Percentiles rank a stretch among this genome's conserved stretches.
These are phyloP conservation scores for Trichothecium sympodiale DNA, from an alignment of 2,329 filamentous ascomycete genomes.

Conservation along the genomic window DNA sequence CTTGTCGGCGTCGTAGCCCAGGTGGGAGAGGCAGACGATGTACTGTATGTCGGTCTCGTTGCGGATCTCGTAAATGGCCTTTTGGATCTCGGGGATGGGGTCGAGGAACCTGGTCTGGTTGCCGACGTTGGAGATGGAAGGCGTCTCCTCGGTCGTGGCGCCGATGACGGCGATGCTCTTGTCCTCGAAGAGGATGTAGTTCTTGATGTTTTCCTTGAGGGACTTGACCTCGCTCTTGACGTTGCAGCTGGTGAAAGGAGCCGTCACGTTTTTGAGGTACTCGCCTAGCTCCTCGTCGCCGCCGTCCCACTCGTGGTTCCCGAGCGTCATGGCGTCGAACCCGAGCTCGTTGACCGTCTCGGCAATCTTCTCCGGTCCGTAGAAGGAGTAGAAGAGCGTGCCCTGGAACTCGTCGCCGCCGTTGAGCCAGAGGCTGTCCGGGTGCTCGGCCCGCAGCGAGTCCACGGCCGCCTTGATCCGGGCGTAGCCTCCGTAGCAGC, in stretches of 20 bases:
- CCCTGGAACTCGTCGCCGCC: constrained; percentile 61
- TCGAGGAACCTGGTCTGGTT: constrained; percentile 47
- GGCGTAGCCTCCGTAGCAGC: constrained; percentile 55
- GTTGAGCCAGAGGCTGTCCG: constrained; percentile 53
- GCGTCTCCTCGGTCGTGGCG: constrained; percentile 49
- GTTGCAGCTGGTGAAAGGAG: constrained; percentile 53
- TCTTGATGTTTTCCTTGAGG: constrained; percentile 52
- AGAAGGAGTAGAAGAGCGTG: constrained; percentile 56
- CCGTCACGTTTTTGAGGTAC: constrained; percentile 52
- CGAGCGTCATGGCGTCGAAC: constrained; percentile 58
- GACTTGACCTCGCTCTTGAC: constrained; percentile 47
- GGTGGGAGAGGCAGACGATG: constrained; percentile 56
- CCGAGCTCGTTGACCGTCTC: constrained; percentile 52
- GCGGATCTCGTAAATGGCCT: constrained; percentile 50
- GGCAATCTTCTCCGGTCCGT: constrained; percentile 57
- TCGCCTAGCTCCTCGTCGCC: constrained; percentile 51
- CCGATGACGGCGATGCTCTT: constrained; percentile 53
- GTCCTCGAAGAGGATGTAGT: constrained; percentile 52
- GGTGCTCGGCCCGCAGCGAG: constrained; percentile 41
- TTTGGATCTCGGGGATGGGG: constrained; percentile 45
- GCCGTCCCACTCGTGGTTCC: constrained; percentile 57
- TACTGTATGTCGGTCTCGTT: constrained; percentile 45
- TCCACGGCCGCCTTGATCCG: constrained; percentile 51
- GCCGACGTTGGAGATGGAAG: constrained; percentile 47
- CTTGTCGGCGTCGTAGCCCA: constrained; percentile 54